Evolutionary conservation across 2,329 filamentous ascomycete genomes (phyloP).

Genomic region (Huntiella moniliformis): DNA sequence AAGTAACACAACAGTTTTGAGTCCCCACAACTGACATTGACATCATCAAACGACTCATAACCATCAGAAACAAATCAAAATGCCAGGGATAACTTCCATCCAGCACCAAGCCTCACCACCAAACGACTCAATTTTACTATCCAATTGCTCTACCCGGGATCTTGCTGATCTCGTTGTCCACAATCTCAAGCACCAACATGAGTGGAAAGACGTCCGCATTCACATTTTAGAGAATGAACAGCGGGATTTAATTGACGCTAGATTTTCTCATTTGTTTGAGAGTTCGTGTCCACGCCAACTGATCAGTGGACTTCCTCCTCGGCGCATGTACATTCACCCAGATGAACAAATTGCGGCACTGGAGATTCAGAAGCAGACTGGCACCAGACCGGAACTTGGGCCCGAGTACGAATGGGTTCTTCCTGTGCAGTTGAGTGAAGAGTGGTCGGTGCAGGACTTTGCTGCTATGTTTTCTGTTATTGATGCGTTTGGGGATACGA

Average conservation of each 20-base stretch:
- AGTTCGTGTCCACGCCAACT: constrained; percentile 30
- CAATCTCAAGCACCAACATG: constrained; percentile 58
- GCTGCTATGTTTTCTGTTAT: constrained; percentile 51
- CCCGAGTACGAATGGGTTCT: constrained; percentile 59
- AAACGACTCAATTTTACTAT: neutral
- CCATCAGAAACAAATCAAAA: neutral
- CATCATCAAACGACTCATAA: too few species aligned
- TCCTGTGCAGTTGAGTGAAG: constrained; percentile 53
- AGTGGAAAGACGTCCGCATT: constrained; percentile 45
- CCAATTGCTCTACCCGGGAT: constrained; percentile 9
- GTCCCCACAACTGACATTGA: too few species aligned
- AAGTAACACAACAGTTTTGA: too few species aligned
- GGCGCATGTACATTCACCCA: constrained; percentile 57
- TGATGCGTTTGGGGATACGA: constrained; percentile 16
- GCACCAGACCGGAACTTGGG: constrained; percentile 25
- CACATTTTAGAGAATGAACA: constrained; percentile 23
- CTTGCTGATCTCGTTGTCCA: constrained; percentile 35
- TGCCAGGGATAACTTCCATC: neutral
- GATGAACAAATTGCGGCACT: constrained; percentile 64
- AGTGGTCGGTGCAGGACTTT: constrained; percentile 48
- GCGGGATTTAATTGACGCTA: constrained; percentile 1
- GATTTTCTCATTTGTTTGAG: constrained; percentile 5
- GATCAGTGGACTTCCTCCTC: constrained; percentile 54
- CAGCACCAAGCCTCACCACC: neutral
- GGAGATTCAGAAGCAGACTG: constrained; percentile 34